A percentile compares a stretch with the other conserved stretches of the same genome.
These are phyloP conservation scores for Russula brevipes DNA, from an alignment of 768 basidiomycete genomes.

Conservation along the genomic window DNA sequence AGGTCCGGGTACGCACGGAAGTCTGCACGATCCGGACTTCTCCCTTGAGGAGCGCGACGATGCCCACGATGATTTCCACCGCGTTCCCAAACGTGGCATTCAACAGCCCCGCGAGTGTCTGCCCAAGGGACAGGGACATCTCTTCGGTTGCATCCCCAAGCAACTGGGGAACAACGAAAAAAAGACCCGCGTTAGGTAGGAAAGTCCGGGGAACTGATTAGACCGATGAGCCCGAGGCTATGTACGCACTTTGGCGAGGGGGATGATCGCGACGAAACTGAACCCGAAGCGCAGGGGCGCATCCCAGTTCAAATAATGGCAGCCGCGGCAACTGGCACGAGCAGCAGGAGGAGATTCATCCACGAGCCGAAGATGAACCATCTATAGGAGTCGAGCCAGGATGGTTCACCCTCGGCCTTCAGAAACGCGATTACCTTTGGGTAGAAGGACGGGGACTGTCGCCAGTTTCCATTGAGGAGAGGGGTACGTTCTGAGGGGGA, in stretches of 20 bases:
- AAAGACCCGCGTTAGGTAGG: background rate
- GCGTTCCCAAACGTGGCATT: constrained; percentile 84
- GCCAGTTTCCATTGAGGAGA: constrained; percentile 30
- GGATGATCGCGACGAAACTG: constrained; percentile 79
- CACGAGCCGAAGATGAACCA: constrained; percentile 63
- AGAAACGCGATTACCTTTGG: constrained; percentile 39
- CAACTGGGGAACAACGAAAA: constrained; percentile 38
- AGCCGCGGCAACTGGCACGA: constrained; percentile 67
- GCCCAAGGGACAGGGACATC: constrained; percentile 69
- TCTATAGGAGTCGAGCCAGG: constrained; percentile 50
- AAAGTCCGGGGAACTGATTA: background rate
- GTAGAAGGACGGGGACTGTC: constrained; percentile 37
- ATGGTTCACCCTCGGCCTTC: constrained; percentile 60
- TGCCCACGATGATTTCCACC: constrained; percentile 85
- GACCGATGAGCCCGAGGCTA: no score
- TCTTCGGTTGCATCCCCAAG: constrained; percentile 82
- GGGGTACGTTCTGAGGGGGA: constrained; percentile 18
- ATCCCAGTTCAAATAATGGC: constrained; percentile 71
- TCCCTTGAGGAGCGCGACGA: constrained; percentile 68
- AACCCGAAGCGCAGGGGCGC: constrained; percentile 66
- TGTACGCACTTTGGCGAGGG: constrained; percentile 69
- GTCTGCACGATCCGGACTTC: constrained; percentile 89
- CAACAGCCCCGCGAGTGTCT: constrained; percentile 80
- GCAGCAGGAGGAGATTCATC: constrained; percentile 72
- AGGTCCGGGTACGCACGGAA: constrained; percentile 46